phyloP scores from a whole-genome alignment of 257 asterid species.

The Nicotiana sylvestris region DNA sequence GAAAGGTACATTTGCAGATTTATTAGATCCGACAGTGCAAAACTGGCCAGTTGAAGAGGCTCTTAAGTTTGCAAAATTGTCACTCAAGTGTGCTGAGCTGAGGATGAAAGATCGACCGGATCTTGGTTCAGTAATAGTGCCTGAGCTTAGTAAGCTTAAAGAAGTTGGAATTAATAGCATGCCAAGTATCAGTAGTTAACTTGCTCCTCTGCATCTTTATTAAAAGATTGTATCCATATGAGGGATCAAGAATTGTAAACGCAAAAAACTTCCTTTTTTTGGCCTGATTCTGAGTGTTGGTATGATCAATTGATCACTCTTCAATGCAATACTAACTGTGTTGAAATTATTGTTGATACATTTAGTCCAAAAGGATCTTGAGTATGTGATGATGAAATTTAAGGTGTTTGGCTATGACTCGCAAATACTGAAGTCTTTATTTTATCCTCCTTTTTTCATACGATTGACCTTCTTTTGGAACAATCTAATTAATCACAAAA shows the following conservation, averaged over 20 bases:
- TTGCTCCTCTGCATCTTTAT: background rate
- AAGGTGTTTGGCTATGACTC: too few relatives aligned
- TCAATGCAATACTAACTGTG: too few relatives aligned
- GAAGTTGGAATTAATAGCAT: conserved; percentile 37
- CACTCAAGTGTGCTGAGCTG: conserved; percentile 57
- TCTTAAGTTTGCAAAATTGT: conserved; percentile 39
- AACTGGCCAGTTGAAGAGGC: conserved; percentile 76
- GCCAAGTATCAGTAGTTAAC: background rate
- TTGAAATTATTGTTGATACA: too few relatives aligned
- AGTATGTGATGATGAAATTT: too few relatives aligned
- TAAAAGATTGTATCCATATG: background rate
- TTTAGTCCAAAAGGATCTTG: too few relatives aligned
- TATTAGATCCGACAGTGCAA: conserved; percentile 66
- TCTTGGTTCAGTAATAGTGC: conserved; percentile 51
- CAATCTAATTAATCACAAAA: background rate
- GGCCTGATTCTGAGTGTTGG: too few relatives aligned
- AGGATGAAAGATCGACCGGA: conserved; percentile 73
- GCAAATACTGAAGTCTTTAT: background rate
- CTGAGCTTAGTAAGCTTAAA: conserved; percentile 52
- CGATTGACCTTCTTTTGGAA: background rate
- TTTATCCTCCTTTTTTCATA: background rate
- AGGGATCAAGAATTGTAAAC: background rate
- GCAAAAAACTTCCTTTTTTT: too few relatives aligned
- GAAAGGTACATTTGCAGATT: conserved; percentile 42
- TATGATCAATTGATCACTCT: too few relatives aligned